Conservation (phyloP, 2,329 filamentous ascomycete genomes). For the Tolypocladium tundrense region DNA sequence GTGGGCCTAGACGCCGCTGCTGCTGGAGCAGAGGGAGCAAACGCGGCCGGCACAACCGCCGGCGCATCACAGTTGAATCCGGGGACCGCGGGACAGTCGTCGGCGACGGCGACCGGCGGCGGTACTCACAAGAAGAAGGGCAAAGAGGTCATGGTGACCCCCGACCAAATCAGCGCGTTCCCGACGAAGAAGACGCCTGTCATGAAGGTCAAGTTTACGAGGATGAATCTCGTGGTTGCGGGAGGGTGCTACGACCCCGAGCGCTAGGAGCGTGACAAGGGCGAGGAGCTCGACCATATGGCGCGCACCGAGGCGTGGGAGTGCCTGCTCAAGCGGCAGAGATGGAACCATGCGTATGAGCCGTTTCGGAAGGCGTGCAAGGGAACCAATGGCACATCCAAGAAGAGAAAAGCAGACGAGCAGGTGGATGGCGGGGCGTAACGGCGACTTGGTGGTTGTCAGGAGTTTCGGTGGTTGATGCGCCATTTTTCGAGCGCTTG, state of each 20-base stretch:
- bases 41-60: constrained; percentile 12
- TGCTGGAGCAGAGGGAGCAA: constrained; percentile 27
- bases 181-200: constrained; percentile 94
- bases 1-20: constrained; percentile 30
- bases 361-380: not conserved
- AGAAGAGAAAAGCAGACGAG: not conserved
- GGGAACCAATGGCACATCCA: not conserved
- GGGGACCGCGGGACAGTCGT: constrained; percentile 14
- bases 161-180: constrained; percentile 91
- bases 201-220: constrained; percentile 84
- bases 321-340: not conserved
- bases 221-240: constrained; percentile 88
- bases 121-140: constrained; percentile 58
- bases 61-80: constrained; percentile 9
- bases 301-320: not conserved
- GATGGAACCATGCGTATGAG: too few relatives aligned
- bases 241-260: constrained; percentile 60
- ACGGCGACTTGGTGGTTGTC: not conserved
- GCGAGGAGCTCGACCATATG: not conserved
- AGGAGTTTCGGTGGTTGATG: not conserved
- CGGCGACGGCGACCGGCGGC: constrained; percentile 14
- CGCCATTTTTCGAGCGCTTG: not conserved
- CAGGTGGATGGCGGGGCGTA: not conserved
- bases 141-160: constrained; percentile 82
- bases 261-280: constrained; percentile 17